Evolutionary conservation across 139 green algal species (phyloP).

Genomic region (Desmodesmus armatus): DNA sequence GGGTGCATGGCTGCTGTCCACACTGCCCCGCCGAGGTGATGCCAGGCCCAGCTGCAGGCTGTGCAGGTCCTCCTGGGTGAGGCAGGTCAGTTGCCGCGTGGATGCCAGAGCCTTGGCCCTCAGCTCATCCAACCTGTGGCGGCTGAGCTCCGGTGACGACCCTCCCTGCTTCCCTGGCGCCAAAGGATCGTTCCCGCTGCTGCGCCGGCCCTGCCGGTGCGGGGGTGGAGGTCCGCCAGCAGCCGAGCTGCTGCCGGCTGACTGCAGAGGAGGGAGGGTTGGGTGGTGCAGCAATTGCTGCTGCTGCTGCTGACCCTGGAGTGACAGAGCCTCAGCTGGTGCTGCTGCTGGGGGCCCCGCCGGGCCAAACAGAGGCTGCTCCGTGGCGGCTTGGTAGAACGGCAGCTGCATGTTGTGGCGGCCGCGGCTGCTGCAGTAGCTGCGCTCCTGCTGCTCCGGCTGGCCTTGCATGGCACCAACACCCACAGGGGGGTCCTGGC

Average conservation of each 20-base stretch:
- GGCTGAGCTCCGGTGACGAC: constrained; percentile 2
- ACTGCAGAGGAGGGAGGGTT: too few relatives aligned
- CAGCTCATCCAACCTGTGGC: not conserved
- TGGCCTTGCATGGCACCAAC: too few relatives aligned
- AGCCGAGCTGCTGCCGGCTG: not conserved
- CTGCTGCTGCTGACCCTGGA: not conserved
- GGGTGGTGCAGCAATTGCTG: not conserved
- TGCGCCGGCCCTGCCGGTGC: not conserved
- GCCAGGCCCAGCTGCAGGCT: constrained; percentile 29
- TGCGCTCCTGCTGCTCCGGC: too few relatives aligned
- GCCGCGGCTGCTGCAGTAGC: too few relatives aligned
- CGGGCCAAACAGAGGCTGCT: too few relatives aligned
- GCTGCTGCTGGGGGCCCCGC: too few relatives aligned
- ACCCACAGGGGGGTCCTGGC: too few relatives aligned
- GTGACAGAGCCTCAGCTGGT: too few relatives aligned
- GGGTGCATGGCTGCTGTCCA: not conserved
- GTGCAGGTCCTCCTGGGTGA: constrained; percentile 24
- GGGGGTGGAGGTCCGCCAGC: not conserved
- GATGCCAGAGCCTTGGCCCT: constrained; percentile 27
- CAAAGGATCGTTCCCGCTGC: not conserved
- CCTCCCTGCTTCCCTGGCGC: too few relatives aligned
- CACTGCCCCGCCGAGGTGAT: constrained; percentile 2
- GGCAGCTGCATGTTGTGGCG: too few relatives aligned
- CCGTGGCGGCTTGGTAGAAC: too few relatives aligned
- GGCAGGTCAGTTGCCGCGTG: not conserved